Base-by-base conservation (phyloP, 768 basidiomycete genomes). In the Lactifluus echinatus region DNA sequence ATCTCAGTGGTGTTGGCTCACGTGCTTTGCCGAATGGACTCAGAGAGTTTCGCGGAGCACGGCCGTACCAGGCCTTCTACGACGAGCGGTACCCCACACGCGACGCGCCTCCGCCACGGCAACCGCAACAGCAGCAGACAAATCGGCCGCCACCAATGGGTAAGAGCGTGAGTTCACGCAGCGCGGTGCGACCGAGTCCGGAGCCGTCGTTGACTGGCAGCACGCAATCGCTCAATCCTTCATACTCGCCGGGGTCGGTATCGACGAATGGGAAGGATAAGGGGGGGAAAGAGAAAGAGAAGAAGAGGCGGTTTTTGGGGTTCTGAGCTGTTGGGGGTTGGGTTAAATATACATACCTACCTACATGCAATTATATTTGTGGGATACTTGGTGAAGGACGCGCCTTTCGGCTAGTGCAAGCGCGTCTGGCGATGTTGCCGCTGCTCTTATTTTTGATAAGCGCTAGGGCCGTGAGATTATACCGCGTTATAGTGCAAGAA, bases 1-100 rank as follows among this genome's bases (percentile, higher is more conserved):
- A 93, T 43, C 74, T 92, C 29, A 83, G 84, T n/a, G 93, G 94
- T 7, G 81, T 88, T 21, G 93, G 93, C 19, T 91, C 88, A 6
- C 76, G 75, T 53, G 77, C 82, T 15, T 60, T 82, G 29, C 87
- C 87, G 4, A 89, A 88, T 61, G 89, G 89, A 10, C 68, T 89
- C 8, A 72, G 75, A 28, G 79, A 82, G 46, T 67, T 70, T 34
- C 71, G 67, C 46, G 74, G 70, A 8, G 75, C 76, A 23, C 74
- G 81, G 54, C 70, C 83, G 2, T 82, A 76, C 67, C 89, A 93
- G 70, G 83, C 83, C 44, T 84, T 79, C 65, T 92, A 91, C 64
- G 89, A 93, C 64, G 81, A 87, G 68, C 82, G 80, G 65, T 93
- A 89, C 72, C 86, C 76, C 67, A 80, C 80, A 24, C 72, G 76